Percentiles rank a stretch among this genome's conserved stretches.
These are phyloP conservation scores for Pestalotiopsis sp. DNA, from an alignment of 2,329 filamentous ascomycete species.

Conservation along the genomic window DNA sequence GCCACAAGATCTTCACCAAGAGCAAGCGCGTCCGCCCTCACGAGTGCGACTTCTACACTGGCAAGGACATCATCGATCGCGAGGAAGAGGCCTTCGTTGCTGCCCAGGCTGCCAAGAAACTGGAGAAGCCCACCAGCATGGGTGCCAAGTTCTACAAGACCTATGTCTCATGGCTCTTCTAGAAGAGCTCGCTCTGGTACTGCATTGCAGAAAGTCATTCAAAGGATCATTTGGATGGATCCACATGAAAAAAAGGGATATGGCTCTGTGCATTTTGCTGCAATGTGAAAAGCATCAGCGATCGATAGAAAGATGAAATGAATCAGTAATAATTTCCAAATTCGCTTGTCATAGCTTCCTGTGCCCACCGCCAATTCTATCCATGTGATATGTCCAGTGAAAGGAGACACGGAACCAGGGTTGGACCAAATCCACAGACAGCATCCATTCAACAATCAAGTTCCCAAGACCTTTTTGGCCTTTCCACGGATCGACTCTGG, in stretches of 20 bases:
- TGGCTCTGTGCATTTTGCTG: no score
- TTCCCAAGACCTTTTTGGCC: neutral
- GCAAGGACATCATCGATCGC: conserved; percentile 72
- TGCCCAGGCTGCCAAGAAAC: conserved; percentile 43
- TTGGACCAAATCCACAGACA: neutral
- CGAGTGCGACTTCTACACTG: conserved; percentile 69
- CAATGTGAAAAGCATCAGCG: neutral
- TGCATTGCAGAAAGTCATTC: neutral
- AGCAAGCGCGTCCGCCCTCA: conserved; percentile 56
- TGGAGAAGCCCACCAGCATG: conserved; percentile 22
- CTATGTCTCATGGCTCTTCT: conserved; percentile 65
- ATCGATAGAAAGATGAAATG: neutral
- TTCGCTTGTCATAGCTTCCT: neutral
- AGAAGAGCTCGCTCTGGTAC: conserved; percentile 22
- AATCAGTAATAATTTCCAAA: neutral
- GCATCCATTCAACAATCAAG: neutral
- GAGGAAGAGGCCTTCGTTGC: conserved; percentile 73
- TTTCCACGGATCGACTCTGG: neutral
- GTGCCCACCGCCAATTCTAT: neutral
- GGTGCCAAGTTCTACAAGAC: conserved; percentile 57
- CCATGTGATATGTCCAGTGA: neutral
- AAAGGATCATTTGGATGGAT: neutral
- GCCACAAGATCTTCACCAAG: conserved; percentile 62
- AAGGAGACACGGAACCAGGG: neutral
- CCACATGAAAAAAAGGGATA: neutral